phyloP scores from a whole-genome alignment of 164 flowering plant genomes.

The Chimonanthus salicifolius region DNA sequence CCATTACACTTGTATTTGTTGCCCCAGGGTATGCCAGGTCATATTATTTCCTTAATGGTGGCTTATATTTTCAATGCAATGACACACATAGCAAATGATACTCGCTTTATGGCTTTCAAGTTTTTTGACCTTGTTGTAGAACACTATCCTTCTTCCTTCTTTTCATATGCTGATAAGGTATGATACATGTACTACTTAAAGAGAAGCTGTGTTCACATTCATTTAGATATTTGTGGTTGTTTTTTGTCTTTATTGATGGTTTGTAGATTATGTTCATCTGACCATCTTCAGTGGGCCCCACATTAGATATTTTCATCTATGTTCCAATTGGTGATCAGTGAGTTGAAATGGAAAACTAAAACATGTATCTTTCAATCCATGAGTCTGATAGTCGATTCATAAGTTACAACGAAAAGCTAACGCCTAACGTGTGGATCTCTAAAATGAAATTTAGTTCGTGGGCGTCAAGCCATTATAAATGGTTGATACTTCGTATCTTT shows the following conservation, averaged over 20 bases:
- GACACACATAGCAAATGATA: slow-evolving; percentile 70
- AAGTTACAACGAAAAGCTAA: too few relatives aligned
- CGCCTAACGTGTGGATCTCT: too few relatives aligned
- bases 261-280: too few relatives aligned
- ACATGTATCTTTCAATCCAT: too few relatives aligned
- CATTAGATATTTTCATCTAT: too few relatives aligned
- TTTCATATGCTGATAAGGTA: slow-evolving; percentile 74
- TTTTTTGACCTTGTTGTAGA: slow-evolving; percentile 73
- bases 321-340: too few relatives aligned
- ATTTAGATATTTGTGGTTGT: not conserved
- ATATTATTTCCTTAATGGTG: slow-evolving; percentile 63
- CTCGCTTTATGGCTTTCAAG: slow-evolving; percentile 84
- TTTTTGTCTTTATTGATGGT: not conserved
- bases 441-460: too few relatives aligned
- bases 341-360: too few relatives aligned
- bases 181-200: not conserved
- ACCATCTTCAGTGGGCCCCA: too few relatives aligned
- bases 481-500: too few relatives aligned
- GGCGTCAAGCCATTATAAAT: too few relatives aligned
- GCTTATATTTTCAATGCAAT: slow-evolving; percentile 77
- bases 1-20: not conserved
- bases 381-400: too few relatives aligned
- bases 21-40: slow-evolving; percentile 62
- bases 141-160: slow-evolving; percentile 60
- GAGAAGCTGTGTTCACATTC: not conserved